These are phyloP conservation scores for Debaryomyces tyrocola DNA, from an alignment of 805 yeast genomes.

Conservation along the genomic window DNA sequence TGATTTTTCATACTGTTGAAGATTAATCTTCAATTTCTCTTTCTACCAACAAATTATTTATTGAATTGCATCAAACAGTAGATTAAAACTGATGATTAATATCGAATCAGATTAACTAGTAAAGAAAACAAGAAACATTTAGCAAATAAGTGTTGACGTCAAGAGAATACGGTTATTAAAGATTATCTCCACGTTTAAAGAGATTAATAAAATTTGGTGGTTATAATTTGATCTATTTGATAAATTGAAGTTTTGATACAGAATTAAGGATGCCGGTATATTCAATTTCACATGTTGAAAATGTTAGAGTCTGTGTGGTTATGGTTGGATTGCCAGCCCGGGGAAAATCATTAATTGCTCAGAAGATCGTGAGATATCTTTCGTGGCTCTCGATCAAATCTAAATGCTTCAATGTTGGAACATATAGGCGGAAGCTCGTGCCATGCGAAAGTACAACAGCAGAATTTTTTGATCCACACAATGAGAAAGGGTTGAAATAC, in stretches of 20 bases:
- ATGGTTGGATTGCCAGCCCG: constrained; percentile 90
- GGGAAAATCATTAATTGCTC: constrained; percentile 93
- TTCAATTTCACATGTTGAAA: constrained; percentile 60
- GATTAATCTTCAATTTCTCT: not conserved
- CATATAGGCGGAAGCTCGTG: constrained; percentile 64
- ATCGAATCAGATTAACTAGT: too few relatives aligned
- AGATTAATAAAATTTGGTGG: too few relatives aligned
- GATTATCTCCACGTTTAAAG: too few relatives aligned
- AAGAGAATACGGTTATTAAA: too few relatives aligned
- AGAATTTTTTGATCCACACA: constrained; percentile 70
- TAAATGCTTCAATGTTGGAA: constrained; percentile 86
- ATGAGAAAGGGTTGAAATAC: constrained; percentile 60
- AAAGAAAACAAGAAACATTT: too few relatives aligned
- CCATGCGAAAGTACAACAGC: constrained; percentile 64
- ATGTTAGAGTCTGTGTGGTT: constrained; percentile 78
- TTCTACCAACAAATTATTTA: too few relatives aligned
- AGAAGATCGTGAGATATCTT: constrained; percentile 87
- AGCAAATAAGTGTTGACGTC: too few relatives aligned
- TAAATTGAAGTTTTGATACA: not conserved
- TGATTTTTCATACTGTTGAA: not conserved
- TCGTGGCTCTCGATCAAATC: constrained; percentile 90
- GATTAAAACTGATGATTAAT: too few relatives aligned
- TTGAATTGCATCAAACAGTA: too few relatives aligned
- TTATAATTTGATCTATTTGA: not conserved
- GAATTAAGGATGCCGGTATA: constrained; percentile 51